A percentile compares a stretch with the other conserved stretches of the same genome.
phyloP scores from a whole-genome alignment of 768 basidiomycete genomes.

The Hericium coralloides region DNA sequence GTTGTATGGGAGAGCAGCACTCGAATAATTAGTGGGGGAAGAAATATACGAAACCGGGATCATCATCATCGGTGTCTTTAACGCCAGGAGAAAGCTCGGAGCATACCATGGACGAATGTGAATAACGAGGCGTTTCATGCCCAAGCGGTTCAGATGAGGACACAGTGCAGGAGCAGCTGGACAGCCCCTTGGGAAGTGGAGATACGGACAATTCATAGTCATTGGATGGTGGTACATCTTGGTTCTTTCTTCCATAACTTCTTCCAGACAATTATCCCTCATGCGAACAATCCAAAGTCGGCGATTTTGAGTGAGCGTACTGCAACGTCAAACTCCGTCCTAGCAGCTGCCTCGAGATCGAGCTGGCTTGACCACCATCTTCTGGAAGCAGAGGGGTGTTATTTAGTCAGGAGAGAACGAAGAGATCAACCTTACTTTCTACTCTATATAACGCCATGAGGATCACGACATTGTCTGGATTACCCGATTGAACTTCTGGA shows the following conservation, averaged over 20 bases:
- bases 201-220: background rate
- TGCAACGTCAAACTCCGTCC: conserved; percentile 43
- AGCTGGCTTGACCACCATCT: conserved; percentile 22
- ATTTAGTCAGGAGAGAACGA: conserved; percentile 74
- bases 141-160: background rate
- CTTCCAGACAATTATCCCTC: conserved; percentile 11
- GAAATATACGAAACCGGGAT: background rate
- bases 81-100: background rate
- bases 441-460: conserved; percentile 78
- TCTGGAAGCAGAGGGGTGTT: conserved; percentile 52
- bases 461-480: conserved; percentile 63
- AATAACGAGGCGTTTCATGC: background rate
- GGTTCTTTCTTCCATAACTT: background rate
- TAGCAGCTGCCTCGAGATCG: conserved; percentile 28
- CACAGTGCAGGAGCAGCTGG: background rate
- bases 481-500: conserved; percentile 68
- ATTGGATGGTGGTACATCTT: background rate
- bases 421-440: conserved; percentile 67
- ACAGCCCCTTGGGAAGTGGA: background rate
- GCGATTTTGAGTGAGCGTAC: conserved; percentile 53
- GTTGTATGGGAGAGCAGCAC: background rate
- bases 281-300: conserved; percentile 66
- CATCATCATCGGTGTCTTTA: background rate
- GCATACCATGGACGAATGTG: background rate
- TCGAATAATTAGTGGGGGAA: background rate